These are phyloP conservation scores for Chaetothyriales sp. DNA, from an alignment of 2,329 filamentous ascomycete genomes.

Conservation along the genomic window DNA sequence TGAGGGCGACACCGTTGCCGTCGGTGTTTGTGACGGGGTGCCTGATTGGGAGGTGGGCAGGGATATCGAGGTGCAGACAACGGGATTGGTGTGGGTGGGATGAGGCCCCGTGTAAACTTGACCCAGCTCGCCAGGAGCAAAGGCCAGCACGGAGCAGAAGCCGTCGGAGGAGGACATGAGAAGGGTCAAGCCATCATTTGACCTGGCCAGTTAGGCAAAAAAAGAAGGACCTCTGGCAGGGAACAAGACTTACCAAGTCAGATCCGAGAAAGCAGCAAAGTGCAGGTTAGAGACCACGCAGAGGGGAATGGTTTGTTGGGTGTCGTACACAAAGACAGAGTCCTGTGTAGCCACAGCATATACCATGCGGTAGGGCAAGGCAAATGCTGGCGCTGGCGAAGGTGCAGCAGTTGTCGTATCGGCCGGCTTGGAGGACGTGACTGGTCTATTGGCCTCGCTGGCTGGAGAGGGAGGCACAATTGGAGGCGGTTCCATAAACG, in stretches of 20 bases:
- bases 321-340: constrained; percentile 87
- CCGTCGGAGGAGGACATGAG: constrained; percentile 97
- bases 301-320: constrained; percentile 84
- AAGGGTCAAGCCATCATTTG: constrained; percentile 59
- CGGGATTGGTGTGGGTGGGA: constrained; percentile 21
- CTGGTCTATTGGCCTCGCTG: constrained; percentile 37
- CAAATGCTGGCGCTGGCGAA: constrained; percentile 53
- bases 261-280: constrained; percentile 90
- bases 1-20: constrained; percentile 49
- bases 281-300: constrained; percentile 95
- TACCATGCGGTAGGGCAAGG: constrained; percentile 79
- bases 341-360: constrained; percentile 97
- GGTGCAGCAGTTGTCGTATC: constrained; percentile 38
- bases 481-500: constrained; percentile 70
- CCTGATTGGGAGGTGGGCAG: constrained; percentile 26
- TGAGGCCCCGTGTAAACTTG: constrained; percentile 60
- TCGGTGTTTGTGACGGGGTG: constrained; percentile 55
- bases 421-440: constrained; percentile 35
- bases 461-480: constrained; percentile 24
- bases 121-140: constrained; percentile 69
- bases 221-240: constrained; percentile 16
- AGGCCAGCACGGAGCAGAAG: constrained; percentile 86
- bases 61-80: constrained; percentile 23
- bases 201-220: constrained; percentile 35
- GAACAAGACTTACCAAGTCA: constrained; percentile 59